These are phyloP conservation scores for Gypsophila paniculata DNA, from an alignment of 179 eudicot species.

Conservation along the genomic window DNA sequence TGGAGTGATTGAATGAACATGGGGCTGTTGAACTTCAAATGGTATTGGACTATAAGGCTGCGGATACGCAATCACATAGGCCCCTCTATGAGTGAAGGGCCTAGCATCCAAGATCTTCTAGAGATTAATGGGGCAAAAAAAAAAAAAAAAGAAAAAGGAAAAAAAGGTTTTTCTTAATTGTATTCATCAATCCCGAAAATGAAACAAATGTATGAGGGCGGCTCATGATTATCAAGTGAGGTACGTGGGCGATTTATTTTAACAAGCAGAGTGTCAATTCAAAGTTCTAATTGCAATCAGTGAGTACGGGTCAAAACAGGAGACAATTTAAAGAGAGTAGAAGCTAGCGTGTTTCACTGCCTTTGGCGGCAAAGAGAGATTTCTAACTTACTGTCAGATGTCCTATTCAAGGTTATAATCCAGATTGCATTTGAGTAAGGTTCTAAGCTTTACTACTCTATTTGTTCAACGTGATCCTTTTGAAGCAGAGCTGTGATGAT, in stretches of 20 bases:
- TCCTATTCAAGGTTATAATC: neutral
- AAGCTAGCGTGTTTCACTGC: neutral
- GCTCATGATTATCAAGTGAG: no score
- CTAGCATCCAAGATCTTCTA: no score
- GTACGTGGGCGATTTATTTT: neutral
- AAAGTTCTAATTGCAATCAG: neutral
- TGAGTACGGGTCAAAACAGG: neutral
- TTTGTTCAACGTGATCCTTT: neutral
- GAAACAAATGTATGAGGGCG: no score
- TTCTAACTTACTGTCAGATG: neutral
- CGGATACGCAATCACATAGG: no score
- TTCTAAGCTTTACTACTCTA: neutral
- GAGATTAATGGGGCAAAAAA: no score
- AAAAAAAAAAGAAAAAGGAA: no score
- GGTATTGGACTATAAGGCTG: neutral
- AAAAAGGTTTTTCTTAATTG: no score
- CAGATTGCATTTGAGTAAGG: neutral
- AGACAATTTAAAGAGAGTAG: neutral
- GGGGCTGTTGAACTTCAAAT: slow-evolving; percentile 8
- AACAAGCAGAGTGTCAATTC: neutral
- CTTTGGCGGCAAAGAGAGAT: neutral
- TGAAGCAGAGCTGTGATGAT: neutral
- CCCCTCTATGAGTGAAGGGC: neutral
- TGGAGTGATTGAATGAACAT: neutral
- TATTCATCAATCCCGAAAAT: no score